Percentiles rank a stretch among this genome's conserved stretches.
These are phyloP conservation scores for Casuarina equisetifolia DNA, from an alignment of 306 rosid species.

Conservation along the genomic window DNA sequence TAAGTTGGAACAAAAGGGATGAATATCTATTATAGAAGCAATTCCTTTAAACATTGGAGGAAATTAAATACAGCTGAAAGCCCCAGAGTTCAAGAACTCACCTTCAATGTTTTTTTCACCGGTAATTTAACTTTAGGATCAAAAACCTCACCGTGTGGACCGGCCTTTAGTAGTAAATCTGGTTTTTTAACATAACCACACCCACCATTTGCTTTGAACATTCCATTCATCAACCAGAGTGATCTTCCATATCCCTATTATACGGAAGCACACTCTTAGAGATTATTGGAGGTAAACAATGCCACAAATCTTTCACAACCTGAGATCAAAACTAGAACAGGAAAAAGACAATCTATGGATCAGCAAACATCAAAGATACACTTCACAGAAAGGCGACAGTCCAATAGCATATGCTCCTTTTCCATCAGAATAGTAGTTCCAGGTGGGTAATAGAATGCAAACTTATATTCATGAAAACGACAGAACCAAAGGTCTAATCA, in stretches of 20 bases:
- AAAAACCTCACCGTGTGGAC: slow-evolving; percentile 59
- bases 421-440: slow-evolving; percentile 4
- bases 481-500: not conserved
- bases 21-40: slow-evolving; percentile 4
- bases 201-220: slow-evolving; percentile 92
- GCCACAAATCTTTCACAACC: slow-evolving; percentile 13
- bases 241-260: slow-evolving; percentile 93
- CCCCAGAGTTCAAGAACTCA: slow-evolving; percentile 28
- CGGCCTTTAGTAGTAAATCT: slow-evolving; percentile 55
- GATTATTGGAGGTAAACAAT: slow-evolving; percentile 10
- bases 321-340: not conserved
- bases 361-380: not conserved
- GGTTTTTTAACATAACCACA: slow-evolving; percentile 98
- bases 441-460: not conserved
- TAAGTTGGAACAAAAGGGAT: slow-evolving; percentile 21
- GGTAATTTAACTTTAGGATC: slow-evolving; percentile 62
- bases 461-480: not conserved
- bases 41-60: slow-evolving; percentile 6
- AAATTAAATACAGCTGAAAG: slow-evolving; percentile 5
- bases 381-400: not conserved
- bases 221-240: slow-evolving; percentile 97
- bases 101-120: slow-evolving; percentile 77
- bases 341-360: not conserved
- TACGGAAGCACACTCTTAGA: slow-evolving; percentile 23
- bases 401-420: not conserved